A percentile compares a stretch with the other conserved stretches of the same genome.
Conservation (phyloP, 148 eudicot species). For the Cornus controversa region DNA sequence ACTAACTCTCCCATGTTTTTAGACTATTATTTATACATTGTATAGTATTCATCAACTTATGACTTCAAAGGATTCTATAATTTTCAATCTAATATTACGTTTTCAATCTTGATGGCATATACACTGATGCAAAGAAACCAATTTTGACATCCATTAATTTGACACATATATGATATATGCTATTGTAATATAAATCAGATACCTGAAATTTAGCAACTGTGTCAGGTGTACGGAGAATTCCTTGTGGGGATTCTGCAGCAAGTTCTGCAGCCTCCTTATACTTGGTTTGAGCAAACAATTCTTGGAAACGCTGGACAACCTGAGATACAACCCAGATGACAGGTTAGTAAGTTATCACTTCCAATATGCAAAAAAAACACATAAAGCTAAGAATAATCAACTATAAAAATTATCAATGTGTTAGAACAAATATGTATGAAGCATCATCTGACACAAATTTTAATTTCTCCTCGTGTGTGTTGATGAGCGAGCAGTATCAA, state of each 20-base stretch:
- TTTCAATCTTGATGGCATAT: too few species aligned
- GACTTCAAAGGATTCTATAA: too few species aligned
- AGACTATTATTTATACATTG: too few species aligned
- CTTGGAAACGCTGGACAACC: conserved; percentile 91
- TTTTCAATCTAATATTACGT: too few species aligned
- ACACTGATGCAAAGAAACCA: neutral
- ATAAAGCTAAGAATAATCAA: too few species aligned
- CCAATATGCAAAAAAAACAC: neutral
- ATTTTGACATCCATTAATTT: too few species aligned
- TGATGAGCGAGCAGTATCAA: neutral
- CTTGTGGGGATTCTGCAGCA: conserved; percentile 94
- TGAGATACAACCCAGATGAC: conserved; percentile 18
- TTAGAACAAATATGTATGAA: neutral
- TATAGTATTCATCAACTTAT: too few species aligned
- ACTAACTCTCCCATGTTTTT: too few species aligned
- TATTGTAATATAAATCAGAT: neutral
- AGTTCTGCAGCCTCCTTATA: conserved; percentile 94
- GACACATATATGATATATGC: too few species aligned
- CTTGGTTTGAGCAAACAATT: conserved; percentile 84
- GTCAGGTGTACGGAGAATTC: conserved; percentile 82
- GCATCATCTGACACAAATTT: neutral
- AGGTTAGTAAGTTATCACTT: neutral
- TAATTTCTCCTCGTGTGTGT: neutral
- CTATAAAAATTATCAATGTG: neutral
- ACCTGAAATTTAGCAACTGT: conserved; percentile 96